Evolutionary conservation across 1,284 basidiomycete genomes (phyloP).

Genomic region (Tylopilus orsonianus): DNA sequence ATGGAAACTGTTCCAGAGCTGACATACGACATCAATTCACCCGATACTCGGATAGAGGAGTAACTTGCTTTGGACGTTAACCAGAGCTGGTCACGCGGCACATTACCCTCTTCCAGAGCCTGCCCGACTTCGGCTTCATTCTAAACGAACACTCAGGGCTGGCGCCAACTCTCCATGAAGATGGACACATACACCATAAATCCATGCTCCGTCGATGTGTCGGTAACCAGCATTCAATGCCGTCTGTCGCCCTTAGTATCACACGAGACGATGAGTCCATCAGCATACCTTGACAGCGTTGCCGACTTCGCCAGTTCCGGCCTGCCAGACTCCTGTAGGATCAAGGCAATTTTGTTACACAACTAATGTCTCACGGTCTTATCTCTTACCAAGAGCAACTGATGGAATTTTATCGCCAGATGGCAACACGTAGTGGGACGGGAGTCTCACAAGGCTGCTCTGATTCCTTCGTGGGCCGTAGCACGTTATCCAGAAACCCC

Average conservation of each 20-base stretch:
- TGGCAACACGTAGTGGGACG: slow-evolving; percentile 52
- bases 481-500: slow-evolving; percentile 24
- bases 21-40: background rate
- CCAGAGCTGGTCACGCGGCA: slow-evolving; percentile 68
- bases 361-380: background rate
- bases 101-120: slow-evolving; percentile 57
- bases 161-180: background rate
- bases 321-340: slow-evolving; percentile 58
- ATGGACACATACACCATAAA: slow-evolving; percentile 48
- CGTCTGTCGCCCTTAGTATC: slow-evolving; percentile 33
- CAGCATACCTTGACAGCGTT: slow-evolving; percentile 51
- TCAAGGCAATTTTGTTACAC: slow-evolving; percentile 1
- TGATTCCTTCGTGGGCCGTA: slow-evolving; percentile 25
- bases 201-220: slow-evolving; percentile 78
- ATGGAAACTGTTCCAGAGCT: slow-evolving; percentile 73
- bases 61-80: slow-evolving; percentile 52
- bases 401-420: slow-evolving; percentile 63
- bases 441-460: slow-evolving; percentile 34
- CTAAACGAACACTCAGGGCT: slow-evolving; percentile 34
- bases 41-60: background rate
- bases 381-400: slow-evolving; percentile 52
- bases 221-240: slow-evolving; percentile 63
- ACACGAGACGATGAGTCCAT: background rate
- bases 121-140: slow-evolving; percentile 79
- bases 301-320: slow-evolving; percentile 54